Evolutionary conservation across 345 rosid genomes (phyloP).

Genomic region (Boechera retrofracta): DNA sequence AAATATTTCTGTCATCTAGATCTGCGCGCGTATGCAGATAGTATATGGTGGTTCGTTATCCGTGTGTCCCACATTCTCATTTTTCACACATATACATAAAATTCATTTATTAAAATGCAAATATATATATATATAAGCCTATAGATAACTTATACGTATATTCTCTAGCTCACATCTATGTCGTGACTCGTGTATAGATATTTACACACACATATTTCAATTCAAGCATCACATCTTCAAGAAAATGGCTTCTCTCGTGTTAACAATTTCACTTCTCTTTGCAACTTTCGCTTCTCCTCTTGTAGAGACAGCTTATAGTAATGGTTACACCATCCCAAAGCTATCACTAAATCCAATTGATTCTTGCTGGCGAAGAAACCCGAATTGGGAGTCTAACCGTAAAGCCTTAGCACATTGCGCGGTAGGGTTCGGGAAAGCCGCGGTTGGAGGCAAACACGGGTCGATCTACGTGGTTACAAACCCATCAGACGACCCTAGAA

Average conservation of each 20-base stretch:
- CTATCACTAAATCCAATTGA: constrained; percentile 60
- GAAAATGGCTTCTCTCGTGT: constrained; percentile 47
- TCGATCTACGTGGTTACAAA: constrained; percentile 62
- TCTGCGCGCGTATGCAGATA: no score
- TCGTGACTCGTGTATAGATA: constrained; percentile 27
- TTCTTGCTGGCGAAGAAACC: constrained; percentile 70
- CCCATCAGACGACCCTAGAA: constrained; percentile 56
- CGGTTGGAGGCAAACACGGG: constrained; percentile 75
- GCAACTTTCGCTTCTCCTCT: constrained; percentile 24
- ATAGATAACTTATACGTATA: neutral
- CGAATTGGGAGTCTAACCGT: constrained; percentile 72
- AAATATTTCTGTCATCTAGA: neutral
- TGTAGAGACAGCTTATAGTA: constrained; percentile 16
- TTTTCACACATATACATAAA: constrained; percentile 15
- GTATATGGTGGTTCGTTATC: neutral
- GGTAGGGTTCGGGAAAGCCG: constrained; percentile 71
- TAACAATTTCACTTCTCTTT: constrained; percentile 42
- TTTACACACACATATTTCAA: constrained; percentile 12
- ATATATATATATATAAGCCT: neutral
- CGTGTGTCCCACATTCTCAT: neutral
- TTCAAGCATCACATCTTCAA: constrained; percentile 19
- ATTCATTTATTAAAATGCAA: neutral
- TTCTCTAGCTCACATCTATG: constrained; percentile 22
- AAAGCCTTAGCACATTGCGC: constrained; percentile 68
- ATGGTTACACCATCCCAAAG: neutral